Base-by-base conservation (phyloP, 768 basidiomycete species). In the Boletus bicolor region DNA sequence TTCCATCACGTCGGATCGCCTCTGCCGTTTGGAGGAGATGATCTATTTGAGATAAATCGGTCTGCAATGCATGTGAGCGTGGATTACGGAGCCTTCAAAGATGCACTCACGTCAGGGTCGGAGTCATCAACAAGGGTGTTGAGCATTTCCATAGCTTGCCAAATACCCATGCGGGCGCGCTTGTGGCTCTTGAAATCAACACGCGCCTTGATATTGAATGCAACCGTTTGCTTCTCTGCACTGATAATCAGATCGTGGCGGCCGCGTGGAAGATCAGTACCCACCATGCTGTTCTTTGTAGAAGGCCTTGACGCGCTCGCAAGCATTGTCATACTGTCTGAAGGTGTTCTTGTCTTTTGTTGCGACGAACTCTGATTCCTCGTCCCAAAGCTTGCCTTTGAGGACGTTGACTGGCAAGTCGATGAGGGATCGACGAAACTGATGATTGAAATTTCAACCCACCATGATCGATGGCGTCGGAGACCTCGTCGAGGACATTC, bases 11-110 rank as follows among this genome's bases (percentile, higher is more conserved):
- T 44, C 91, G 80, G 60, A 93, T 92, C 11, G 91, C 90, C 64
- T 93, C 91, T n/a, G 91, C 91, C 0, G 91, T 93, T 67, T 95
- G 93, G 1, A 95, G 79, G 4, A 95, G 79, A 67, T 96, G 93
- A 63, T 93, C 90, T 34, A 96, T 93, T 74, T 96, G 93, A 36
- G 90, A 85, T 30, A 90, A 72, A 59, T 75, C 77, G 2, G 89
- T 89, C 89, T 91, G 66, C 8, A 61, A 50, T 21, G 26, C 28
- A 43, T 9, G 48, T 65, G 38, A 71, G 58, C 6, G 19, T 45
- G 37, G 19, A 59, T 44, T 30, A 42, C 44, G 21, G 34, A 14
- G 6, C 24, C 6, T 30, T 11, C 7, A 11, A 41, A 28, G 15
- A 46, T 44, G 19, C 7, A 44, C 67, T 17, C 54, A 89, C 90